Evolutionary conservation across 1,284 basidiomycete genomes (phyloP), one percentile per base, ranked within the genome.

Genomic region (Earliella scabrosa): DNA sequence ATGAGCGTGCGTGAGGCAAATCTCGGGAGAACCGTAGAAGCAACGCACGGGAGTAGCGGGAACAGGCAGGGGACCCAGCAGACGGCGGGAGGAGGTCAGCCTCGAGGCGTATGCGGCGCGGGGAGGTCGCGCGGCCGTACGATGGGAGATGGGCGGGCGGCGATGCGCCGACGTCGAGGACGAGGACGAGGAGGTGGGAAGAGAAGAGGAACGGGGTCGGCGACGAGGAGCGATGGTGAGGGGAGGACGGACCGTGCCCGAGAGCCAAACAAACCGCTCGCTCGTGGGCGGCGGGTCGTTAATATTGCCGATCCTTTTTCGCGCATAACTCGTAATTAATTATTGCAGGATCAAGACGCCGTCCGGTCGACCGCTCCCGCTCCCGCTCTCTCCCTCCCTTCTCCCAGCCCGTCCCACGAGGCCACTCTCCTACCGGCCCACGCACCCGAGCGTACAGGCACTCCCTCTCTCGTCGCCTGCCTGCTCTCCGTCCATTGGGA

Each of bases 241-340:
- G 60, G 57, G 59, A 60, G 53, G 61, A 61, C 64, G 66, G 64
- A 60, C 64, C 64, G 66, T 63, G 63, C 54, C 64, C 62, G 62
- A 62, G 55, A 59, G 48, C 59, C 60, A 61, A 65, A 64, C 58
- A 61, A 54, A 59, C 59, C 60, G 63, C 61, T 41, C 54, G 53
- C 32, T 16, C n/a, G 27, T 32, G 44, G 31, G 45, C 55, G 57
- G 54, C 55, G 57, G 54, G 49, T 50, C 47, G 50, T 60, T 50
- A 59, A 53, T 61, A 64, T 67, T 65, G 58, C 63, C 60, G 61
- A 62, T 52, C 46, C 27, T 32, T 52, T 58, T 58, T 18, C 21
- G 55, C 24, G 50, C 40, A 52, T 61, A 61, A 47, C 40, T 50
- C 27, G 52, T 52, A 60, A 60, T 58, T 58, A 52, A 59, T 60